phyloP scores from a whole-genome alignment of 345 rosid genomes.

The Melaleuca quinquenervia region DNA sequence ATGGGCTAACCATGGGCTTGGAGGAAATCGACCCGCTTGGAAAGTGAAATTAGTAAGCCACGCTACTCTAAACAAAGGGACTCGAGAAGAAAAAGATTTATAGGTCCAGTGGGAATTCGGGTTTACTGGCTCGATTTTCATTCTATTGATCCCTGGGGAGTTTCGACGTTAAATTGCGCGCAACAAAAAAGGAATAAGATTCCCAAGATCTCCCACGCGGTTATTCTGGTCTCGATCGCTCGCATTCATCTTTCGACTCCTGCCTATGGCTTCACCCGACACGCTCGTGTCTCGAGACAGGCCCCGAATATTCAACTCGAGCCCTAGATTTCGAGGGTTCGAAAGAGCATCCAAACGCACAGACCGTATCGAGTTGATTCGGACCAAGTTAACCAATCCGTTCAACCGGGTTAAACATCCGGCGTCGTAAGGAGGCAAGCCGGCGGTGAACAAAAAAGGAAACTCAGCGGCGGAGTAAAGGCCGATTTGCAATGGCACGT shows the following conservation, averaged over 20 bases:
- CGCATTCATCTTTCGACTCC: accelerated
- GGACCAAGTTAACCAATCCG: neutral
- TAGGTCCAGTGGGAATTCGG: neutral
- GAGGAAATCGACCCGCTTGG: neutral
- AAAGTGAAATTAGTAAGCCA: neutral
- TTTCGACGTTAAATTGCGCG: neutral
- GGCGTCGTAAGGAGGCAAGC: neutral
- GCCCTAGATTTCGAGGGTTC: neutral
- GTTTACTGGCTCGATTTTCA: neutral
- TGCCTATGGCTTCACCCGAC: neutral
- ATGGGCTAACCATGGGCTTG: neutral
- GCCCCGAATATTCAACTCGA: neutral
- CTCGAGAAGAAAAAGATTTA: neutral
- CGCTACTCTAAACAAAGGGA: neutral
- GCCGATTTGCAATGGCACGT: no score
- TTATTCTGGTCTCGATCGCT: neutral
- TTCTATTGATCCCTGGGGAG: neutral
- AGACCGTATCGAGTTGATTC: neutral
- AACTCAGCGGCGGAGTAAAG: no score
- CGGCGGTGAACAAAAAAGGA: neutral
- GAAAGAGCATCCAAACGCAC: neutral
- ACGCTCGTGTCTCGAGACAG: neutral
- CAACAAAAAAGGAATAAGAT: neutral
- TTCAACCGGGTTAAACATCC: neutral
- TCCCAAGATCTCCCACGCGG: neutral